phyloP scores from a whole-genome alignment of 768 basidiomycete species.

The Kwoniella sp. region DNA sequence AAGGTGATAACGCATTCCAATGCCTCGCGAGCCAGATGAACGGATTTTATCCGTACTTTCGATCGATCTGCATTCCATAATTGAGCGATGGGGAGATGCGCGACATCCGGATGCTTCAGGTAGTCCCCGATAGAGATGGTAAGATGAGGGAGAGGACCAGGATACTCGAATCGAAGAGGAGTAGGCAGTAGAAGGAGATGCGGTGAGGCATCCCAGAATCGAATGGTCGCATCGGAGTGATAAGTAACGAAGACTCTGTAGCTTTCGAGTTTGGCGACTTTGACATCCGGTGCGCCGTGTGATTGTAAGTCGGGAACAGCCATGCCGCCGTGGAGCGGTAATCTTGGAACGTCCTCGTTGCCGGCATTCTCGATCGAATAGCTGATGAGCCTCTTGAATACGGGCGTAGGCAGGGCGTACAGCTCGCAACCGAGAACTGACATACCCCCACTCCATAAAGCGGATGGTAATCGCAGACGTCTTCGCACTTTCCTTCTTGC shows the following conservation, averaged over 20 bases:
- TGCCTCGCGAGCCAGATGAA: conserved; percentile 55
- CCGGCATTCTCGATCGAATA: conserved; percentile 63
- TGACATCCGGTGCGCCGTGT: conserved; percentile 53
- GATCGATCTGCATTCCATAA: conserved; percentile 49
- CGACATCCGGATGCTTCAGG: conserved; percentile 56
- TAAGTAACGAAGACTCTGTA: conserved; percentile 68
- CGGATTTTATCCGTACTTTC: conserved; percentile 55
- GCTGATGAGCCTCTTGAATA: conserved; percentile 56
- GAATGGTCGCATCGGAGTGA: conserved; percentile 67
- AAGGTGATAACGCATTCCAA: conserved; percentile 57
- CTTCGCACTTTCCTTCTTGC: conserved; percentile 19
- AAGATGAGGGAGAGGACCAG: conserved; percentile 66
- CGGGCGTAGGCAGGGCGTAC: conserved; percentile 57
- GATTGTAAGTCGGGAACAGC: conserved; percentile 49
- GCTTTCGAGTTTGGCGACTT: conserved; percentile 58
- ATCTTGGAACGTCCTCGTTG: conserved; percentile 59
- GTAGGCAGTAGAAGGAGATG: conserved; percentile 64
- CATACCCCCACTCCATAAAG: conserved; percentile 51
- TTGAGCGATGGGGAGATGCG: conserved; percentile 47
- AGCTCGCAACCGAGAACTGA: conserved; percentile 51
- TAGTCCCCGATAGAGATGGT: conserved; percentile 65
- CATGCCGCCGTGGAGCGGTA: conserved; percentile 51
- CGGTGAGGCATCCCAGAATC: conserved; percentile 74
- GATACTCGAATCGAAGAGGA: conserved; percentile 67
- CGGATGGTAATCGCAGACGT: conserved; percentile 49